Conservation (phyloP, 1,284 basidiomycete species). For the Golubevia pallescens region DNA sequence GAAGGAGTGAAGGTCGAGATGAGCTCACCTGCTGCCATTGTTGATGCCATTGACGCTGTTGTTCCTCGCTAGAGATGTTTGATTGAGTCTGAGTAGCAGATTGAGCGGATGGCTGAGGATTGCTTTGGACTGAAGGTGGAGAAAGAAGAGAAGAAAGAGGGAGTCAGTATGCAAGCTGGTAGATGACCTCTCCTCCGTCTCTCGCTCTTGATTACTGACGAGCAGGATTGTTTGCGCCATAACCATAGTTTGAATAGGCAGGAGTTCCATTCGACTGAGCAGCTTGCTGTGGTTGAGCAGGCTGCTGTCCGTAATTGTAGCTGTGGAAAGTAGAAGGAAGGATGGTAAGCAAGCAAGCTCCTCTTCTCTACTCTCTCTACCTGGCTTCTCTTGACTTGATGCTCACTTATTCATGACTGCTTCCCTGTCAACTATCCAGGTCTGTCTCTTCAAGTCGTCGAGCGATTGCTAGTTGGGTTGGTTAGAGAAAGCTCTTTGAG, state of each 20-base stretch:
- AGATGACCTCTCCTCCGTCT: constrained; percentile 7
- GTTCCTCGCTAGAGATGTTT: constrained; percentile 8
- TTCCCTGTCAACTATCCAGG: neutral
- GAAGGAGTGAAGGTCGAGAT: neutral
- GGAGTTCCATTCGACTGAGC: constrained; percentile 1
- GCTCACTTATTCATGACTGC: neutral
- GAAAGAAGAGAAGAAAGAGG: too few relatives aligned
- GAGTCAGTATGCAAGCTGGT: constrained; percentile 4
- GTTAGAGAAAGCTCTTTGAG: too few relatives aligned
- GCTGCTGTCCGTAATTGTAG: neutral
- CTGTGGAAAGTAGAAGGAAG: neutral
- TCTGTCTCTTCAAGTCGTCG: neutral
- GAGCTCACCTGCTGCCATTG: constrained; percentile 27
- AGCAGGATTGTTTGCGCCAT: constrained; percentile 21
- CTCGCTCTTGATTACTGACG: too few relatives aligned
- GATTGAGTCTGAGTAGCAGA: neutral
- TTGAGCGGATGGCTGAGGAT: too few relatives aligned
- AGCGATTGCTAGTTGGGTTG: too few relatives aligned
- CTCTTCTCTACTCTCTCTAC: neutral
- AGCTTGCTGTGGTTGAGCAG: too few relatives aligned
- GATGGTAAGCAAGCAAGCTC: neutral
- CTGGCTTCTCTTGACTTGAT: too few relatives aligned
- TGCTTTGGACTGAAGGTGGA: too few relatives aligned
- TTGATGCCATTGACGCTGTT: constrained; percentile 37
- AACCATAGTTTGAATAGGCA: constrained; percentile 44